Evolutionary conservation across 208 protist species (phyloP), one percentile per base, ranked within the genome.

Genomic region (Phytomonas sp.): DNA sequence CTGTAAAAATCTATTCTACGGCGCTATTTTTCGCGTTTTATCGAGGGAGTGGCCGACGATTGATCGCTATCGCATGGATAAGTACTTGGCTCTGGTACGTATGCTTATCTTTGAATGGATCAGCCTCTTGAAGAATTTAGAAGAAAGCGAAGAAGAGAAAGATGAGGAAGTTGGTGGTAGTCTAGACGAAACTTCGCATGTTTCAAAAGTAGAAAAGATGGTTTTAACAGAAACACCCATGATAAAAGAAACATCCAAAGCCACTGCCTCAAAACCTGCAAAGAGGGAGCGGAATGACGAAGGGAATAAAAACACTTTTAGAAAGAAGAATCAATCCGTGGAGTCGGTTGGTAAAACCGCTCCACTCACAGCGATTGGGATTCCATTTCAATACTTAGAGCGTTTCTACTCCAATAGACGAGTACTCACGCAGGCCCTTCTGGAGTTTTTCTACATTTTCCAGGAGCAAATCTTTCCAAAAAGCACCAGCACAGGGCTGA

Each of bases 11-110:
- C 81, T 94, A n/a, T 82, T 94, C 60, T 84, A 86, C 31, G 81
- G 82, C 49, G 82, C 70, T 29, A 77, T 95, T 23, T 86, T 95
- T 64, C 83, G 84, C 14, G 86, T 94, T 31, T 78, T 97, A 52
- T 71, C 81, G 56, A 81, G 89, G 16, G 93, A 97, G 79, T 97
- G 93, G 93, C 80, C 81, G 26, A 88, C 80, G 32, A 92, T 97
- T 68, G 93, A 97, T 73, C 83, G 84, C 29, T 94, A 93, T 69
- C 87, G 93, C 70, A 78, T 94, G 66, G 91, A 97, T 78, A 97
- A 97, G 80, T 97, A 89, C 73, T 75, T 94, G 60, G 86, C 86
- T 29, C 84, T 95, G 23, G 89, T 94, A 70, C 86, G 91, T 11
- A 85, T 82, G 45, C 82, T 95, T 73, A 64, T 91, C 29, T 87